phyloP scores from a whole-genome alignment of 352 stramenopile genomes.

The Pythium pyrilobum region DNA sequence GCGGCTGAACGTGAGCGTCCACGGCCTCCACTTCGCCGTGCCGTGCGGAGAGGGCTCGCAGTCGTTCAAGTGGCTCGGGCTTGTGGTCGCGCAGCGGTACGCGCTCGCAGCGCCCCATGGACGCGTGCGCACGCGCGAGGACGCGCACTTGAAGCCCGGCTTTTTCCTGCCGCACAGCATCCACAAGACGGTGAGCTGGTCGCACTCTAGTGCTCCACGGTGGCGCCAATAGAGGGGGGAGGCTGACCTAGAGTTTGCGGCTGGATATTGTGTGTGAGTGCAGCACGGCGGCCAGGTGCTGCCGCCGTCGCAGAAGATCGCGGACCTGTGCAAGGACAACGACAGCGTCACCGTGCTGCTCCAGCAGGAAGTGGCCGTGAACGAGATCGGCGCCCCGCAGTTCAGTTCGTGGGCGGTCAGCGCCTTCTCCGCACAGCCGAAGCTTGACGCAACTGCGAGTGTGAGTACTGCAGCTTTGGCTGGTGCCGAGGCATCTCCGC shows the following conservation, averaged over 20 bases:
- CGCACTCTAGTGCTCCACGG: too few species aligned
- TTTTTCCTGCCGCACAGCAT: constrained; percentile 75
- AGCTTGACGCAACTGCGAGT: too few species aligned
- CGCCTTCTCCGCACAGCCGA: constrained; percentile 44
- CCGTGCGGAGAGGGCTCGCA: constrained; percentile 73
- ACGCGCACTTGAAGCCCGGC: constrained; percentile 66
- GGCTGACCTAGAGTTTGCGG: too few species aligned
- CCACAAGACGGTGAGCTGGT: constrained; percentile 25
- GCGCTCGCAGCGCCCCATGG: constrained; percentile 56
- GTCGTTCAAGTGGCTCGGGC: constrained; percentile 79
- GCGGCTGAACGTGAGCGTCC: constrained; percentile 59
- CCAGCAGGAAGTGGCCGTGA: constrained; percentile 76
- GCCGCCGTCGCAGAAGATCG: constrained; percentile 44
- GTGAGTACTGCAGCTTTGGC: neutral
- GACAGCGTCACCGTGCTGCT: constrained; percentile 58
- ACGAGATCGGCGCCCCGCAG: constrained; percentile 75
- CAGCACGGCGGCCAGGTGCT: constrained; percentile 41
- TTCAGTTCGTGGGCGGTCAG: constrained; percentile 50
- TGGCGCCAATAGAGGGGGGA: too few species aligned
- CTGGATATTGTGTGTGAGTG: neutral
- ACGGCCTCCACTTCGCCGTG: constrained; percentile 66
- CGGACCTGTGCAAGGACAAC: constrained; percentile 68
- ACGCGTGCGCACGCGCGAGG: constrained; percentile 65
- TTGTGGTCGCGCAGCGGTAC: constrained; percentile 75
- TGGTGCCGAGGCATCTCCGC: too few species aligned